Evolutionary conservation across 805 yeast genomes (phyloP), one percentile per base, ranked within the genome.

Genomic region (Candida maris): DNA sequence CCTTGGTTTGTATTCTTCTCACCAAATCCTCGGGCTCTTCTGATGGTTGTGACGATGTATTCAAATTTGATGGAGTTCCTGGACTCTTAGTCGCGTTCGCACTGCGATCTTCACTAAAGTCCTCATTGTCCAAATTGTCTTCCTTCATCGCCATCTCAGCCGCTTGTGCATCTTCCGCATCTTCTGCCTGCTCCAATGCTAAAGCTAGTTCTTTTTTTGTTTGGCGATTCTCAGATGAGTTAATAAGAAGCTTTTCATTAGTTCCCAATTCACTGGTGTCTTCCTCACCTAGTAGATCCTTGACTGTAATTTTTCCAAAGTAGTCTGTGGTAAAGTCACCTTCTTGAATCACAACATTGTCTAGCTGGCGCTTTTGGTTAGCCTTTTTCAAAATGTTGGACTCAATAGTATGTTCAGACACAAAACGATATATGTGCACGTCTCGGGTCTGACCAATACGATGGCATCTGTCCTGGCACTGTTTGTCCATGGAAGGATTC

Each of bases 401-500:
- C 61, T 93, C 99, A 42, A 93, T 93, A 3, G 98, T 93, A 64
- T 77, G 87, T 64, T 93, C 98, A 19, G 95, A 85, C 18, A 93
- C 97, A 61, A 93, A 84, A 43, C 99, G 70, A 66, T 94, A 93
- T 39, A 93, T 93, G 60, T 93, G 98, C 23, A 93, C 99, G 57
- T 93, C 98, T 54, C 98, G 73, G 13, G 95, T 87, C 61, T 93
- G 99, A 5, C 99, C 99, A 59, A 93, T 93, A 69, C 99, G 82
- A 60, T 93, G 99, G 64, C 97, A 93, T 61, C 99, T 80, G 64
- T 93, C 99, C 62, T 93, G 98, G 65, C 98, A 93, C 63, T 93
- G 99, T 56, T 88, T 87, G 60, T 93, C 99, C 97, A 93, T 93
- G 1, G 97, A 95, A 2, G 99, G 99, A 57, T 93, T 93, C 98